Conservation (phyloP, 805 yeast species). For the Hanseniaspora guilliermondii region DNA sequence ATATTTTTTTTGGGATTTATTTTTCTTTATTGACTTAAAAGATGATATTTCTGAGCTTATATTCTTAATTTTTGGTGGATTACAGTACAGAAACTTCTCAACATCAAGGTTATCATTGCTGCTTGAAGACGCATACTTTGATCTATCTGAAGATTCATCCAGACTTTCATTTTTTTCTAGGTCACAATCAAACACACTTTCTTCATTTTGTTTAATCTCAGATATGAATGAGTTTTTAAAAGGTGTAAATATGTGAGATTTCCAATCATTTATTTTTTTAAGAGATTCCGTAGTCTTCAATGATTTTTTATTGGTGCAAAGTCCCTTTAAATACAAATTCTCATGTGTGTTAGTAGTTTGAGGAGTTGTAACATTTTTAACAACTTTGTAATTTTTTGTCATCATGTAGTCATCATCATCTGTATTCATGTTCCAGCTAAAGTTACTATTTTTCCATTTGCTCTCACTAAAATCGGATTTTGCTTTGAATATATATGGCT, state of each 20-base stretch:
- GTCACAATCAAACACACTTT: not conserved
- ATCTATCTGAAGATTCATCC: not conserved
- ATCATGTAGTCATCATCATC: not conserved
- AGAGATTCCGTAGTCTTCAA: not conserved
- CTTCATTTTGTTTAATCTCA: not conserved
- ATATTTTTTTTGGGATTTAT: not conserved
- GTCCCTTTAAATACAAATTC: not conserved
- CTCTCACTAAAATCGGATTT: not conserved
- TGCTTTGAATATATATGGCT: not conserved
- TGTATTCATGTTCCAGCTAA: not conserved
- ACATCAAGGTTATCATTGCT: conserved; percentile 1
- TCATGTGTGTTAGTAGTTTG: not conserved
- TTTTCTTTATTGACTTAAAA: not conserved
- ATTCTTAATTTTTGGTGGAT: conserved; percentile 23
- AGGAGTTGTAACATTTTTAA: not conserved
- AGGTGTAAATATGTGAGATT: not conserved
- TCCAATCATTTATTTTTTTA: not conserved
- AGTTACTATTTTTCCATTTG: not conserved
- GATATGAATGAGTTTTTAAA: not conserved
- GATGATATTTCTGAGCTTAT: conserved; percentile 19
- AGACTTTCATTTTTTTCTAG: not conserved
- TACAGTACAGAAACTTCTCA: conserved; percentile 20
- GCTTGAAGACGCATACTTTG: not conserved
- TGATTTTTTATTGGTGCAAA: not conserved
- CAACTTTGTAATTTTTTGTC: not conserved